These are phyloP conservation scores for Candida dubliniensis DNA, from an alignment of 1,139 yeast species.

Conservation along the genomic window DNA sequence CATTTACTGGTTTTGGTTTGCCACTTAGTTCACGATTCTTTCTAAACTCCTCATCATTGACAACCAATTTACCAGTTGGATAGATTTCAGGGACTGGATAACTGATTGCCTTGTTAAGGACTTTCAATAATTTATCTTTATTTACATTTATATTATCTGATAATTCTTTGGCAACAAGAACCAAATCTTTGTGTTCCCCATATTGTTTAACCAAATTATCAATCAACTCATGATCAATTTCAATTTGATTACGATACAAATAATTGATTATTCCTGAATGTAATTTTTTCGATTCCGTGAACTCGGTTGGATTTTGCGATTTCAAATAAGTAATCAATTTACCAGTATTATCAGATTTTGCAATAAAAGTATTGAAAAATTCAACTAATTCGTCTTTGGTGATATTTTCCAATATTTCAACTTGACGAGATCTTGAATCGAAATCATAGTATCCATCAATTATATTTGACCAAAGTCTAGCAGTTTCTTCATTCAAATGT, in stretches of 20 bases:
- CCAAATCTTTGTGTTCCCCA: conserved; percentile 16
- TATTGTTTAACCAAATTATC: conserved; percentile 25
- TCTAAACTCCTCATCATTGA: conserved; percentile 27
- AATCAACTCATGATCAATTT: conserved; percentile 27
- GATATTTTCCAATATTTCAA: conserved; percentile 51
- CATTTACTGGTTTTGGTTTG: conserved; percentile 32
- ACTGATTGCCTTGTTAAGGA: conserved; percentile 15
- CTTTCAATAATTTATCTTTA: conserved; percentile 12
- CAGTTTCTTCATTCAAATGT: conserved; percentile 74
- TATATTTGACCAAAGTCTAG: conserved; percentile 65
- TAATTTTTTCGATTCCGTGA: conserved; percentile 23
- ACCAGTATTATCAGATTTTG: conserved; percentile 37
- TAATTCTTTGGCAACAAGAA: conserved; percentile 16
- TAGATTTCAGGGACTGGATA: conserved; percentile 28
- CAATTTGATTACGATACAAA: conserved; percentile 23
- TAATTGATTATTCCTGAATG: conserved; percentile 30
- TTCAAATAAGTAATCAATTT: conserved; percentile 67
- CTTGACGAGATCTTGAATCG: conserved; percentile 55
- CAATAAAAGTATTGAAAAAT: conserved; percentile 51
- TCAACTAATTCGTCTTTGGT: conserved; percentile 57
- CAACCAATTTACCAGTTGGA: conserved; percentile 27
- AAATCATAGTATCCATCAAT: conserved; percentile 80
- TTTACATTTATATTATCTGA: conserved; percentile 10
- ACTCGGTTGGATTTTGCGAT: conserved; percentile 48
- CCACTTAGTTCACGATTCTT: conserved; percentile 26